Percentiles rank a stretch among this genome's conserved stretches.
Evolutionary conservation across 1,284 basidiomycete species (phyloP).

Genomic region (Xerocomus amazonicus): DNA sequence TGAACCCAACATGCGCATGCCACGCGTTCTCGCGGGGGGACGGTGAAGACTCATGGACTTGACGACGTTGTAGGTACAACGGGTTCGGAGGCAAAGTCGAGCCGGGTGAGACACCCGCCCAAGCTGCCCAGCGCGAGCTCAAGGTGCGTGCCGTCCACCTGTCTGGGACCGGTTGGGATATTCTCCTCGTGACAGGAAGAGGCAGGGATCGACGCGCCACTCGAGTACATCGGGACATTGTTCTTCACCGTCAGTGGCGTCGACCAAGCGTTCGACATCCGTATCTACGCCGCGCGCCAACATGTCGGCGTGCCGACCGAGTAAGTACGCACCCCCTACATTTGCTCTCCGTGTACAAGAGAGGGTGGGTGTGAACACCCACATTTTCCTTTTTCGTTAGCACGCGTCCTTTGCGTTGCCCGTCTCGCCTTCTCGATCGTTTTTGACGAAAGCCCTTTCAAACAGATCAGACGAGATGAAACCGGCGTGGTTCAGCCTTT

Average conservation of each 20-base stretch:
- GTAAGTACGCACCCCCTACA: conserved; percentile 36
- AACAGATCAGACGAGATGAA: conserved; percentile 41
- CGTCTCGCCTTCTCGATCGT: too few relatives aligned
- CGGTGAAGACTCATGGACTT: background rate
- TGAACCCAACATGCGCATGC: background rate
- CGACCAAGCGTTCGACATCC: conserved; percentile 62
- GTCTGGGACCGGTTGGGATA: background rate
- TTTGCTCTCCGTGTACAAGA: too few relatives aligned
- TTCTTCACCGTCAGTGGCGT: conserved; percentile 53
- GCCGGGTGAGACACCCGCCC: conserved; percentile 36
- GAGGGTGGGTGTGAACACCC: too few relatives aligned
- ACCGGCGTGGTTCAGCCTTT: conserved; percentile 38
- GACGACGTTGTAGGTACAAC: conserved; percentile 38
- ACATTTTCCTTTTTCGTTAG: background rate
- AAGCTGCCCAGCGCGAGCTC: conserved; percentile 44
- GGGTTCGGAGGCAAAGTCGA: conserved; percentile 52
- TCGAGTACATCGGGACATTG: conserved; percentile 56
- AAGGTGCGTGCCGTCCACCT: conserved; percentile 22
- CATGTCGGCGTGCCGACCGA: conserved; percentile 56
- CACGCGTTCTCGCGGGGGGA: background rate
- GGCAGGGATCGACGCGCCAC: conserved; percentile 60
- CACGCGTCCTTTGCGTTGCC: too few relatives aligned
- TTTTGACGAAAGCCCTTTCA: background rate
- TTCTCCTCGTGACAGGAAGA: conserved; percentile 57
- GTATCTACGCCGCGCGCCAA: conserved; percentile 56